Percentiles rank a stretch among this genome's conserved stretches.
These are phyloP conservation scores for Vicia faba DNA, from an alignment of 306 rosid species.

Conservation along the genomic window DNA sequence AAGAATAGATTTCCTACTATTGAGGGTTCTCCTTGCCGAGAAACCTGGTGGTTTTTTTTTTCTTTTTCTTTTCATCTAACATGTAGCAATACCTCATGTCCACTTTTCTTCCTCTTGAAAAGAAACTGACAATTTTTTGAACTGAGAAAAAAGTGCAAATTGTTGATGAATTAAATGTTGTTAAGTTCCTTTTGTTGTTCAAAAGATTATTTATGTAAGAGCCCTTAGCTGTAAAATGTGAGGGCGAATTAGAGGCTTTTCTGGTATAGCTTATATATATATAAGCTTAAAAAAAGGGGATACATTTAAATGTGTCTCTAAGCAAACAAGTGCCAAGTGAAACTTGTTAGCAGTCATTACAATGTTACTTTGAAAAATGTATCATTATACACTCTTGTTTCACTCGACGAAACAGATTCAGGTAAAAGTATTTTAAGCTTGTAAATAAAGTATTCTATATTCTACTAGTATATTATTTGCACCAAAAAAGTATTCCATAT, in stretches of 20 bases:
- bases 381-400: not conserved
- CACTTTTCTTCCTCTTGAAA: slow-evolving; percentile 33
- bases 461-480: no score
- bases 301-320: not conserved
- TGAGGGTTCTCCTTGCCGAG: slow-evolving; percentile 36
- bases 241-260: not conserved
- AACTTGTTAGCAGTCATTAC: not conserved
- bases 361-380: not conserved
- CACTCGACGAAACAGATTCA: not conserved
- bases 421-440: not conserved
- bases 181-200: slow-evolving; percentile 23
- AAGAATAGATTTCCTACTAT: slow-evolving; percentile 46
- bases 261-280: not conserved
- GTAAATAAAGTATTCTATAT: not conserved
- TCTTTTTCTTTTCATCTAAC: slow-evolving; percentile 41
- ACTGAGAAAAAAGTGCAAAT: slow-evolving; percentile 48
- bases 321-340: not conserved
- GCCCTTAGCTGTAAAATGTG: not conserved
- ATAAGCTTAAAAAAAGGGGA: not conserved
- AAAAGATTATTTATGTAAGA: slow-evolving; percentile 11
- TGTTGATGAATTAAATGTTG: slow-evolving; percentile 46
- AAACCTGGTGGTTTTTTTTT: slow-evolving; percentile 38
- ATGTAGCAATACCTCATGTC: slow-evolving; percentile 34
- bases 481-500: no score
- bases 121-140: slow-evolving; percentile 48